Evolutionary conservation across 495 filamentous ascomycete species (phyloP).

Genomic region (Penicillium waksmanii): DNA sequence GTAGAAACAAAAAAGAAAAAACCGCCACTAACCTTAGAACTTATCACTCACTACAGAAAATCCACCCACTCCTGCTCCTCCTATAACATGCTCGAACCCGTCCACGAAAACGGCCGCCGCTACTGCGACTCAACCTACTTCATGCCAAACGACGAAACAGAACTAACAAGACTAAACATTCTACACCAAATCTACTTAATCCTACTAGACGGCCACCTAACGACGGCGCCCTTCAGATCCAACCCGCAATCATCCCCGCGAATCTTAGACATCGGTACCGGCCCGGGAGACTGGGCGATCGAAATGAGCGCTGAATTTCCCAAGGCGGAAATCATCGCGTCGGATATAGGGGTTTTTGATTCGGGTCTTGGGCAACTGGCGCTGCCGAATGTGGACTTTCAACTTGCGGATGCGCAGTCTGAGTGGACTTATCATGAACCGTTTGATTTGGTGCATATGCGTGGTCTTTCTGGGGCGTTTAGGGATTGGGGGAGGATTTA

Average conservation of each 20-base stretch:
- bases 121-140: conserved; percentile 70
- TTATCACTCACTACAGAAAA: conserved; percentile 38
- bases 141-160: conserved; percentile 76
- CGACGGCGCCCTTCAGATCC: conserved; percentile 53
- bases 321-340: conserved; percentile 65
- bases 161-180: conserved; percentile 72
- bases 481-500: conserved; percentile 65
- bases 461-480: conserved; percentile 66
- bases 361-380: conserved; percentile 48
- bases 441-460: conserved; percentile 70
- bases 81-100: conserved; percentile 52
- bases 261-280: conserved; percentile 72
- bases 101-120: conserved; percentile 65
- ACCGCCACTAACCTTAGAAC: background rate
- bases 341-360: conserved; percentile 61
- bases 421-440: conserved; percentile 59
- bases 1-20: no score
- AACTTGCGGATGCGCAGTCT: conserved; percentile 67
- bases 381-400: conserved; percentile 70
- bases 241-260: conserved; percentile 46
- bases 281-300: conserved; percentile 75
- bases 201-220: conserved; percentile 61
- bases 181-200: conserved; percentile 67
- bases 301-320: conserved; percentile 68
- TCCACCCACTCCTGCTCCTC: conserved; percentile 64